Evolutionary conservation across 2,329 filamentous ascomycete genomes (phyloP), one percentile per base, ranked within the genome.

Genomic region (Paradendryphiella salina): DNA sequence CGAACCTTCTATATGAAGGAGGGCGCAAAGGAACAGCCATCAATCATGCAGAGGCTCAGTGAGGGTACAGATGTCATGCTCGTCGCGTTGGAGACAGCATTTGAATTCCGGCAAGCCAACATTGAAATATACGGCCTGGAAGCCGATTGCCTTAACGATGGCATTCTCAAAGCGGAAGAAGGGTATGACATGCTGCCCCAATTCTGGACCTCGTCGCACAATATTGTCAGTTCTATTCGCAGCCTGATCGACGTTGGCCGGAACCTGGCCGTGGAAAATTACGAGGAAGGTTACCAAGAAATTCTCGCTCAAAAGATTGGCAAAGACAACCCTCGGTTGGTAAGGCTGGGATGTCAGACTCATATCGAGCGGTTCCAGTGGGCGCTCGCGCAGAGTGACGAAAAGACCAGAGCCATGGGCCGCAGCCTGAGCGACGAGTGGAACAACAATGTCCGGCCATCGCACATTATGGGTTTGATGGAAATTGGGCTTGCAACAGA

Each of bases 1-100:
- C 68, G 85, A 85, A 86, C 93, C 70, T 89, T 89, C 68, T 83
- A 87, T 48, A 78, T 87, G 50, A 87, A 86, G 63, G 83, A 84
- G 48, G 84, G 85, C 42, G 79, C 80, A 28, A 77, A 83, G 37
- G 80, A 87, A 59, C 78, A 82, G 35, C 67, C 69, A 33, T 73
- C 75, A 10, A 71, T 81, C 37, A 67, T 79, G 63, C 69, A 73
- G 36, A 66, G 74, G 8, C 65, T 77, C 4, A 76, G 77, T 56
- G 89, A 97, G 74, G 90, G 90, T 31, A 85, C 88, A 59, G 86
- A 90, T 53, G 81, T 95, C 4, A 83, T 92, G 52, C 76, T 85
- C 34, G 80, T 82, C 5, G 81, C 85, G 0, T 77, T 90, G 29
- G 79, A 85, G 56, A 80, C 80, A 3, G 84, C 82, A 2, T 87